Evolutionary conservation across 139 green algal genomes (phyloP), one percentile per base, ranked within the genome.

Genomic region (Klebsormidium nitens): DNA sequence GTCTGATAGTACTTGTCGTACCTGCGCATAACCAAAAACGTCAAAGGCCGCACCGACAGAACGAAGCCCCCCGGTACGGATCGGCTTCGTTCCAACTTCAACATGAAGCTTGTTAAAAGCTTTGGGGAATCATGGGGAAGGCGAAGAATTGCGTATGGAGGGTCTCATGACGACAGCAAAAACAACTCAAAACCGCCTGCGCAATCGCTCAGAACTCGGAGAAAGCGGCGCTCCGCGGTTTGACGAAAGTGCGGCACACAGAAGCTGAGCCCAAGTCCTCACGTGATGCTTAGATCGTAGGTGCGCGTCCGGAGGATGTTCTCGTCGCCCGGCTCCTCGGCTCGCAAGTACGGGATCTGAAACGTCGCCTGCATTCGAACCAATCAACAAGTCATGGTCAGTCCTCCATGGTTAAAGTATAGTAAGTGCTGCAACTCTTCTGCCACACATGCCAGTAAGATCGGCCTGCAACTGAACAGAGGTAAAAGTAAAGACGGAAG

Each of bases 1-100:
- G 75, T 84, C 38, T 85, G 74, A 35, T 87, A 87, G 47, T 80
- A 87, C 57, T 87, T 87, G 70, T 87, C 81, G 60, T 84, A 87
- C 23, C 74, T 78, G 74, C 5, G 29, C n/a, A 17, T 28, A 62
- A 8, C 14, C 23, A 67, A 67, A 14, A 63, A 14, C 8, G 55
- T 14, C 8, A 63, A 63, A 55, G 46, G 46, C 23, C 46, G n/a
- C n/a, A n/a, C n/a, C n/a, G n/a, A n/a, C n/a, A n/a, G n/a, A n/a
- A n/a, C n/a, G n/a, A n/a, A n/a, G n/a, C n/a, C n/a, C n/a, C n/a
- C n/a, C n/a, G n/a, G n/a, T n/a, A n/a, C n/a, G n/a, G n/a, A n/a
- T n/a, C n/a, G n/a, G n/a, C n/a, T n/a, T n/a, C n/a, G n/a, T n/a
- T n/a, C n/a, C n/a, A n/a, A n/a, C n/a, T n/a, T n/a, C n/a, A n/a